phyloP scores from a whole-genome alignment of 2,329 filamentous ascomycete genomes.

The Nemania sp. region DNA sequence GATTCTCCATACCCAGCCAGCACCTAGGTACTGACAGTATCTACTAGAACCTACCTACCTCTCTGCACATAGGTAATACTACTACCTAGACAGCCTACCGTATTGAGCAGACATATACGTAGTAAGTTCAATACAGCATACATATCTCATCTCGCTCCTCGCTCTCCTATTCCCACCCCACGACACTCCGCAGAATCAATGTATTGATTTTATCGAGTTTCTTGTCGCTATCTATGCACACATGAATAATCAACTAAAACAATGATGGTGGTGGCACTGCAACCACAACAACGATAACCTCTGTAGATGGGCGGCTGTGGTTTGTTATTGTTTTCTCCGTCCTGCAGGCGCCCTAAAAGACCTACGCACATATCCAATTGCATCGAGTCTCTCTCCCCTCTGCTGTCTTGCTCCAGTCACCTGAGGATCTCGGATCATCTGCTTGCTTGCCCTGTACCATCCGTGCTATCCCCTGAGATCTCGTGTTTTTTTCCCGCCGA shows the following conservation, averaged over 20 bases:
- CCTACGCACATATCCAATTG: slow-evolving; percentile 1
- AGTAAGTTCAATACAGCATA: too few species aligned
- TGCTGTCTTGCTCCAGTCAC: slow-evolving; percentile 21
- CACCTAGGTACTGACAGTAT: too few species aligned
- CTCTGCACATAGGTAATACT: too few species aligned
- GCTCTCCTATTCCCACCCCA: background rate
- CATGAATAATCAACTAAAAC: background rate
- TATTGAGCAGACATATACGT: background rate
- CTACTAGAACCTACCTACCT: too few species aligned
- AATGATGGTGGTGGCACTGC: background rate
- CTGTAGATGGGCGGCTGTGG: background rate
- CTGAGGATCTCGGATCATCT: slow-evolving; percentile 32
- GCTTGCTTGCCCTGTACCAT: slow-evolving; percentile 19
- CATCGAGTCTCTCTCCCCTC: background rate
- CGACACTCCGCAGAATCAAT: background rate
- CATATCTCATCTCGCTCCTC: too few species aligned
- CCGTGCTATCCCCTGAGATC: slow-evolving; percentile 10
- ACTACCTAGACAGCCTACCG: too few species aligned
- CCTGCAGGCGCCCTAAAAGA: slow-evolving; percentile 4
- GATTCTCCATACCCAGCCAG: background rate
- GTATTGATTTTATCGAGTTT: background rate
- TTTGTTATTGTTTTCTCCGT: slow-evolving; percentile 1
- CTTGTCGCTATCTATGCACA: background rate
- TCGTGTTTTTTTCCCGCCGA: slow-evolving; percentile 19
- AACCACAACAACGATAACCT: too few species aligned